Base-by-base conservation (phyloP, 1,139 yeast species). In the Arxiozyma telluris region DNA sequence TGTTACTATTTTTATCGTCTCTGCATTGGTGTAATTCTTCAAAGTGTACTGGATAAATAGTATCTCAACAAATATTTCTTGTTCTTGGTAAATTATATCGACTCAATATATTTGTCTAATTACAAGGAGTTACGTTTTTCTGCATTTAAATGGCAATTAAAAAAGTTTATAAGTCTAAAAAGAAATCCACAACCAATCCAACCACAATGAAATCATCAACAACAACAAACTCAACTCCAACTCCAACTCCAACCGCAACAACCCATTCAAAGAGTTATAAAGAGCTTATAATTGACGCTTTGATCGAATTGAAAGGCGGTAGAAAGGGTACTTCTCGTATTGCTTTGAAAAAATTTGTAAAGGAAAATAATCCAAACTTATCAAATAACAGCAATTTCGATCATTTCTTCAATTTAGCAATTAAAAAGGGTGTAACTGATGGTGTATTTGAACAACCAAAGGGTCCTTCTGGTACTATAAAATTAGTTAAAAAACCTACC, bases 281-380 rank as follows among this genome's bases (percentile, higher is more conserved):
- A 82, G 96, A 87, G 57, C 79, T 87, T 82, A 87, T 89, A 70
- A 79, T 79, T 64, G 82, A 85, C 57, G 96, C 95, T 54, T 77
- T 89, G 61, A 69, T 78, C 50, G 74, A 84, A 43, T 78, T 88
- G 64, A 86, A 87, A 66, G 94, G 87, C 65, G 47, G 47, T 2
- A 83, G 95, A 73, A 84, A 80, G 58, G 96, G 96, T 54, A 84
- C 94, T 50, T 81, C 85, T 79, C 87, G 93, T 68, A 87, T 82
- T 68, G 87, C 88, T 41, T 74, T 86, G 65, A 85, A 86, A 76
- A 85, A 85, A 71, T 84, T 81, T 69, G 82, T 86, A 60, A 83
- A 61, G 57, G 67, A 64, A 30, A 62, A 62, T 21, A 59, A 67
- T 51, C 77, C 83, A 27, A 72, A 79, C 21, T 79, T 80, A 50